phyloP scores from a whole-genome alignment of 176 grass and related monocot genomes.

The Typha latifolia region DNA sequence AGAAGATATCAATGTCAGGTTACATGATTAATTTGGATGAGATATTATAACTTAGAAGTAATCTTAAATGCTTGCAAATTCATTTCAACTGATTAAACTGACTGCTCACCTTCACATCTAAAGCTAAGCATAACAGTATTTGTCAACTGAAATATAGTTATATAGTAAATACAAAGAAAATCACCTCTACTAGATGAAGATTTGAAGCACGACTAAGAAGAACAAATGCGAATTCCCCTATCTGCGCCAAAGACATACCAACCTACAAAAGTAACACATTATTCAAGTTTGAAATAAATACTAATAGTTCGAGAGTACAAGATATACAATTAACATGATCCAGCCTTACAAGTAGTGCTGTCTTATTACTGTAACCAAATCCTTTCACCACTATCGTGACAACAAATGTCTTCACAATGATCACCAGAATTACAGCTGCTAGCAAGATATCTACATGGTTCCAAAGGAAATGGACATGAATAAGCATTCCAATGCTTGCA shows the following conservation, averaged over 20 bases:
- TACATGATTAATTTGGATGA: background rate
- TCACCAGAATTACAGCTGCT: conserved; percentile 95
- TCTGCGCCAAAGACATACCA: conserved; percentile 98
- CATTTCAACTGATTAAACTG: background rate
- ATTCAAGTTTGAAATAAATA: conserved; percentile 4
- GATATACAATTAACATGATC: background rate
- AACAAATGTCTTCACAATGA: conserved; percentile 81
- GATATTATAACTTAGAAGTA: background rate
- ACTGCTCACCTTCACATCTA: background rate
- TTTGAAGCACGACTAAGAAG: conserved; percentile 99
- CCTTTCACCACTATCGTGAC: conserved; percentile 84
- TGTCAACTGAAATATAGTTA: background rate
- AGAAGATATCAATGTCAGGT: conserved; percentile 1
- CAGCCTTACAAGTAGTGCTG: conserved; percentile 86
- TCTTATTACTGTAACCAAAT: conserved; percentile 97
- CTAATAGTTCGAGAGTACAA: conserved; percentile 9
- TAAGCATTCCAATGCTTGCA: conserved; percentile 99
- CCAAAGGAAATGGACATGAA: conserved; percentile 99
- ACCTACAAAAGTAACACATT: conserved; percentile 46
- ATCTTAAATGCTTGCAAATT: background rate
- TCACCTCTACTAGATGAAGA: conserved; percentile 92
- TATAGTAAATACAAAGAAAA: conserved; percentile 19
- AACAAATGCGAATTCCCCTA: conserved; percentile 99
- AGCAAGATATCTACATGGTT: conserved; percentile 99
- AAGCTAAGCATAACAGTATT: background rate